Percentiles rank a stretch among this genome's conserved stretches.
Evolutionary conservation across 257 asterid species (phyloP).

Genomic region (Petunia secreta): DNA sequence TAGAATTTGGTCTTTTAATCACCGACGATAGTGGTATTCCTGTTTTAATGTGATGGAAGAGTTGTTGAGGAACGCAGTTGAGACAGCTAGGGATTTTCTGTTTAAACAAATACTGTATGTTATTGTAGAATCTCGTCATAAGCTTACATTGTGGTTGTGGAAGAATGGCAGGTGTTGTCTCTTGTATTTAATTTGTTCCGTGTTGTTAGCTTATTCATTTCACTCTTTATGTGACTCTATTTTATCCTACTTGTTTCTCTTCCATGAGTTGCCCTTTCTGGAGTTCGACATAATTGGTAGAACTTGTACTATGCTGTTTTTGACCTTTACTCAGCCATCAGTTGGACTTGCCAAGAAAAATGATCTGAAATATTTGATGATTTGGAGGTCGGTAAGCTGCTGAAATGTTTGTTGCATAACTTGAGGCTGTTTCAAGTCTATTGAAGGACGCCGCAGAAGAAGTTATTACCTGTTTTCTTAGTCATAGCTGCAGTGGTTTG

Average conservation of each 20-base stretch:
- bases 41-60: conserved; percentile 17
- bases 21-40: background rate
- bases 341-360: conserved; percentile 12
- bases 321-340: background rate
- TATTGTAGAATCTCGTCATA: background rate
- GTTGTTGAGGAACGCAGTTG: background rate
- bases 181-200: background rate
- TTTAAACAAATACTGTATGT: background rate
- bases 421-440: no score
- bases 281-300: conserved; percentile 2
- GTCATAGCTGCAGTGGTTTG: no score
- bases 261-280: background rate
- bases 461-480: background rate
- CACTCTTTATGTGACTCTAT: background rate
- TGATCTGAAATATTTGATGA: background rate
- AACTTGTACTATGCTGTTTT: background rate
- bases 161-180: conserved; percentile 1
- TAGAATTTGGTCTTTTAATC: background rate
- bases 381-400: background rate
- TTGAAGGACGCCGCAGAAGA: background rate
- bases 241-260: background rate
- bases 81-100: background rate
- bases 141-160: conserved; percentile 3
- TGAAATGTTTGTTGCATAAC: background rate
- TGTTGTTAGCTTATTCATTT: background rate